These are phyloP conservation scores for Vitellaria paradoxa DNA, from an alignment of 179 eudicot genomes.

Conservation along the genomic window DNA sequence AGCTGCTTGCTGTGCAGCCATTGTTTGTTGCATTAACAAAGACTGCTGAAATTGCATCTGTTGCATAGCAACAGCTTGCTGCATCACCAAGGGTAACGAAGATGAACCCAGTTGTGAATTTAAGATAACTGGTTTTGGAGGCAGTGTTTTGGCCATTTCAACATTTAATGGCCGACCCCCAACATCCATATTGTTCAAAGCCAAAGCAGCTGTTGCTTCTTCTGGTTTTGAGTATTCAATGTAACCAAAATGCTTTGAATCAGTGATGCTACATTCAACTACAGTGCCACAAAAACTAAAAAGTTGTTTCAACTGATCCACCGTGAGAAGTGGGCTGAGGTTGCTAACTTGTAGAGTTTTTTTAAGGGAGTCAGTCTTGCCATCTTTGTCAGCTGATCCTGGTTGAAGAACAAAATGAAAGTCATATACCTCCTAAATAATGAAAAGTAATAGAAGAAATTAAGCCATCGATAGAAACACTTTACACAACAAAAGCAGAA, in stretches of 20 bases:
- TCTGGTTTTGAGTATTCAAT: constrained; percentile 86
- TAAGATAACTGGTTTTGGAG: constrained; percentile 59
- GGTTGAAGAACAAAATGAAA: constrained; percentile 14
- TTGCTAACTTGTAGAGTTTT: constrained; percentile 96
- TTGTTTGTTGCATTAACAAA: constrained; percentile 81
- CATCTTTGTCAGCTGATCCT: constrained; percentile 61
- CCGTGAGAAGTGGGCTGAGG: constrained; percentile 85
- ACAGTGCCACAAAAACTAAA: constrained; percentile 86
- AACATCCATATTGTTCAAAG: constrained; percentile 82
- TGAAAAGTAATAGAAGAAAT: background rate
- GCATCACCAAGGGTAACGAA: constrained; percentile 87
- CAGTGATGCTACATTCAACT: constrained; percentile 80
- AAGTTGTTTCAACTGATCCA: constrained; percentile 84
- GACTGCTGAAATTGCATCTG: constrained; percentile 99
- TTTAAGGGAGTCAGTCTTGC: constrained; percentile 53
- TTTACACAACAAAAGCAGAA: constrained; percentile 1
- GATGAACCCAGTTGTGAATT: constrained; percentile 50
- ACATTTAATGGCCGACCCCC: constrained; percentile 94
- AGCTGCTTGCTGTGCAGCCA: constrained; percentile 96
- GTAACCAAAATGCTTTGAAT: constrained; percentile 92
- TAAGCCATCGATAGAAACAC: background rate
- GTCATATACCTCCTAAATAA: background rate
- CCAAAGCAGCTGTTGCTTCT: constrained; percentile 89
- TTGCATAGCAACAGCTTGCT: constrained; percentile 98
- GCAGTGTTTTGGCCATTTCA: constrained; percentile 98